These are phyloP conservation scores for Prunus mume DNA, from an alignment of 306 rosid genomes.

Conservation along the genomic window DNA sequence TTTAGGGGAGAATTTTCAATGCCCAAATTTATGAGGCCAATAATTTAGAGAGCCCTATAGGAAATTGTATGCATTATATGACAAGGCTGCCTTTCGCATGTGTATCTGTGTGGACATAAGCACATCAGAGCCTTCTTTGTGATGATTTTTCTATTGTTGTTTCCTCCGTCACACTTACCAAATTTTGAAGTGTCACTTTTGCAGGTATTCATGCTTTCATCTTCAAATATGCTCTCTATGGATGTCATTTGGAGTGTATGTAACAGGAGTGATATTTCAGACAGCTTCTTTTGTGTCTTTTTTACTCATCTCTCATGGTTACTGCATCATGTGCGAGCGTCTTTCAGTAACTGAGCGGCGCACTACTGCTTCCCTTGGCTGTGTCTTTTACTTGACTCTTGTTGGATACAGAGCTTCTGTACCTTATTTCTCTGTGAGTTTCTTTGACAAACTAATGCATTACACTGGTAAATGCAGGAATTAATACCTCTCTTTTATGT, in stretches of 20 bases:
- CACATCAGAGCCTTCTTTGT: background rate
- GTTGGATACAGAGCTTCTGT: constrained; percentile 91
- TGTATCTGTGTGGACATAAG: background rate
- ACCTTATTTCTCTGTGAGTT: constrained; percentile 84
- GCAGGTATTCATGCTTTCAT: constrained; percentile 93
- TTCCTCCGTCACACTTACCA: background rate
- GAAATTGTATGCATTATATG: background rate
- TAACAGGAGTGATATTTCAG: constrained; percentile 94
- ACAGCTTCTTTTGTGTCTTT: constrained; percentile 86
- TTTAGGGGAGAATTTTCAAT: background rate
- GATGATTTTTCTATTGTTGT: background rate
- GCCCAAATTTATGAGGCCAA: background rate
- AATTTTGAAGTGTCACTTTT: constrained; percentile 5
- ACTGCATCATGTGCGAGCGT: constrained; percentile 91
- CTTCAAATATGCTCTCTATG: constrained; percentile 86
- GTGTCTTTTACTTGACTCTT: constrained; percentile 89
- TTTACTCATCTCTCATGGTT: constrained; percentile 92
- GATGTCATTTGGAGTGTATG: constrained; percentile 97
- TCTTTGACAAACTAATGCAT: constrained; percentile 9
- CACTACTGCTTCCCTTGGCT: constrained; percentile 82
- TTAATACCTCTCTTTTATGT: background rate
- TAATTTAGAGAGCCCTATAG: background rate
- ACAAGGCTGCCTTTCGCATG: background rate
- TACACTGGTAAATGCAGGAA: constrained; percentile 6
- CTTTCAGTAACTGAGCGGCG: constrained; percentile 85